These are phyloP conservation scores for Calvatia gigantea DNA, from an alignment of 768 basidiomycete species.

Conservation along the genomic window DNA sequence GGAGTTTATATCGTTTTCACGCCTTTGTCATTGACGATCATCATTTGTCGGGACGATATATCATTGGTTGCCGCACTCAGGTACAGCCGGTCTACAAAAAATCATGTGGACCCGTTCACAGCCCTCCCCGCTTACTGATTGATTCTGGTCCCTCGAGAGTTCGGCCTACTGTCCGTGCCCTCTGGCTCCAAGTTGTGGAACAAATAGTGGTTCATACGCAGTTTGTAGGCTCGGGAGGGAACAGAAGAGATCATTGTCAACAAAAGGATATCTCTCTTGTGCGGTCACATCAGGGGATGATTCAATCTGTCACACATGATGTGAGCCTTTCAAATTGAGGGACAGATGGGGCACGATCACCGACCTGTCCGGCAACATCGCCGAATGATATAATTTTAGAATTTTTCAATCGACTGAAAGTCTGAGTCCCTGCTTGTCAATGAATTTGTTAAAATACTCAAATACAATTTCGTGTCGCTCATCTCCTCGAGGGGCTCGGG, in stretches of 20 bases:
- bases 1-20: constrained; percentile 10
- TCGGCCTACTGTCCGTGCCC: neutral
- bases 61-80: constrained; percentile 1
- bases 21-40: neutral
- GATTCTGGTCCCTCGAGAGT: no score
- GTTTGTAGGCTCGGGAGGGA: neutral
- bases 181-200: neutral
- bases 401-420: no score
- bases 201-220: neutral
- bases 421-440: no score
- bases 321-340: neutral
- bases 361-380: no score
- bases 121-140: no score
- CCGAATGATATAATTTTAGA: no score
- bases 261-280: neutral
- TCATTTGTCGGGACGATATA: neutral
- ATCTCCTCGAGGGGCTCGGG: no score
- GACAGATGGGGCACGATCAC: no score
- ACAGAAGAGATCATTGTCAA: neutral
- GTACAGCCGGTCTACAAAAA: constrained; percentile 1
- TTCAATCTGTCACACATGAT: neutral
- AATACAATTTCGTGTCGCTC: no score
- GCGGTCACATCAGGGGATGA: constrained; percentile 4
- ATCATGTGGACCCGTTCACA: no score
- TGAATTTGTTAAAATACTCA: no score